Base-by-base conservation (phyloP, 2,329 filamentous ascomycete genomes). In the Fusarium aywerte region DNA sequence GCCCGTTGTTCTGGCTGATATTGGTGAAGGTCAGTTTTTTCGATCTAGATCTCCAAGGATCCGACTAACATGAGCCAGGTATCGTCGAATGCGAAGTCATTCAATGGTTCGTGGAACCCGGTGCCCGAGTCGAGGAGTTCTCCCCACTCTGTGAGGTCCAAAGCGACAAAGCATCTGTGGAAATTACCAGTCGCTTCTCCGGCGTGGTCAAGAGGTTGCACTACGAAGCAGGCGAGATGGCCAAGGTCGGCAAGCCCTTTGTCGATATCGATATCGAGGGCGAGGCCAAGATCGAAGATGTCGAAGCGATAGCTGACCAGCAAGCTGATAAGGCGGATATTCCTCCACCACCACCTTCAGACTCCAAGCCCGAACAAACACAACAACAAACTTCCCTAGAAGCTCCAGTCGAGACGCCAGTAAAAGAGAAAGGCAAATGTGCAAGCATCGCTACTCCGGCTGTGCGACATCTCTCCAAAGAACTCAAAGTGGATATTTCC, bases 51-150 rank as follows among this genome's bases (percentile, higher is more conserved):
- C 11, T 4, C n/a, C 25, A 3, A 7, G 13, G 18, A 20, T 35
- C 39, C 18, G 43, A 60, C 69, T 72, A 57, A 74, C 55, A 57
- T 38, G 21, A 35, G 4, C 39, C 72, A 96, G 96, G 96, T 55
- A 99, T 98, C 75, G 94, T 96, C 76, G 96, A 99, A 81, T 97
- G 96, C 76, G 96, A 99, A 80, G 92, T 99, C 75, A 98, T 98
- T 74, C 96, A 99, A 83, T 99, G 96, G 96, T 99, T 98, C 78
- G 95, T 99, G 69, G 91, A 97, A 80, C 93, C 96, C 48, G 95
- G 94, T 59, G 96, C 96, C 33, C 90, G 92, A 58, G 94, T 99
- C 73, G 94, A 99, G 82, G 95, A 99, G 82, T 99, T 97, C 86
- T 96, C 96, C 72, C 96, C 95, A 62, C 86, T 99, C 44, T 99